phyloP scores from a whole-genome alignment of 768 basidiomycete species.

The Hebeloma cylindrosporum region DNA sequence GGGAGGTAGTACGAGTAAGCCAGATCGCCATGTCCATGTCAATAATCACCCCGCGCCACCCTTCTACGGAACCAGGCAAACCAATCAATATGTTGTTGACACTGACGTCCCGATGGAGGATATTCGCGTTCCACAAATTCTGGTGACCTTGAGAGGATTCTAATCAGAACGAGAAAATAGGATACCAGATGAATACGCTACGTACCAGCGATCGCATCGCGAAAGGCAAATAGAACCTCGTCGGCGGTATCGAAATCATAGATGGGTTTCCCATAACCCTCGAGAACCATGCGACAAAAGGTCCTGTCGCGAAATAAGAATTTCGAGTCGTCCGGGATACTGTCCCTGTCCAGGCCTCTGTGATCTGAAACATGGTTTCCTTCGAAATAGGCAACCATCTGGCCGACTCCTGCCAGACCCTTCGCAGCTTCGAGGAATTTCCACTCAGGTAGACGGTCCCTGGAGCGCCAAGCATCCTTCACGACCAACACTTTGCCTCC shows the following conservation, averaged over 20 bases:
- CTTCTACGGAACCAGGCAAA: not conserved
- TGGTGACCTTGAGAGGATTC: conserved; percentile 16
- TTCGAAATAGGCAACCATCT: conserved; percentile 14
- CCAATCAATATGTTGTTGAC: conserved; percentile 24
- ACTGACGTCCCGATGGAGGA: conserved; percentile 30
- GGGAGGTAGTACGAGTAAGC: not conserved
- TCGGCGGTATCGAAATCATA: conserved; percentile 8
- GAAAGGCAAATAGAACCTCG: conserved; percentile 17
- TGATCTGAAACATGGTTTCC: not conserved
- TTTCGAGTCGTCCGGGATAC: not conserved
- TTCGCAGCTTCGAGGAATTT: conserved; percentile 11
- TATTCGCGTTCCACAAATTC: conserved; percentile 12
- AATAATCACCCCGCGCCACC: conserved; percentile 6
- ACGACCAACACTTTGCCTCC: conserved; percentile 8
- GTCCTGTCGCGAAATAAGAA: not conserved
- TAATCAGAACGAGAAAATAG: not conserved
- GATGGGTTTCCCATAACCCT: conserved; percentile 15
- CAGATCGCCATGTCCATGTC: conserved; percentile 19
- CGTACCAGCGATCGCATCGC: conserved; percentile 19
- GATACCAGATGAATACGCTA: not conserved
- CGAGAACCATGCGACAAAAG: conserved; percentile 14
- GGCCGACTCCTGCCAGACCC: conserved; percentile 18
- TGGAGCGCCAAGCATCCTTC: conserved; percentile 25
- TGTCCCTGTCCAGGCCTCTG: not conserved
- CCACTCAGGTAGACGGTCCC: conserved; percentile 7